Evolutionary conservation across 2,329 filamentous ascomycete species (phyloP), one percentile per base, ranked within the genome.

Genomic region (Byssochlamys sp.): DNA sequence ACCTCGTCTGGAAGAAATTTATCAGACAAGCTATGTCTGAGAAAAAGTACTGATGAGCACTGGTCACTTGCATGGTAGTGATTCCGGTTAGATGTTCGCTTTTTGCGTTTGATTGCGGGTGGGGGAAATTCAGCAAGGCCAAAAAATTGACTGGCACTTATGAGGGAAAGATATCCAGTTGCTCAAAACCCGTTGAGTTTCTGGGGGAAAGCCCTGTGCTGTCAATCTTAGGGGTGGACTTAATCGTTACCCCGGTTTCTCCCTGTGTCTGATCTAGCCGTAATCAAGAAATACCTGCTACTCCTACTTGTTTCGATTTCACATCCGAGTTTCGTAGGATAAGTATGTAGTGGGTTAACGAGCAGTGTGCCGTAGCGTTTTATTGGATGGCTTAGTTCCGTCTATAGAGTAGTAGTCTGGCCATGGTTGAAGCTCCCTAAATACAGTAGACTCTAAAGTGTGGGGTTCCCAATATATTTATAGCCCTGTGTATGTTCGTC

Each of bases 141-240:
- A 72, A 72, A 80, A 77, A 78, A 81, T 80, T 84, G 84, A 81
- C 81, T 77, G 80, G 87, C 85, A 87, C 91, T 96, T 82, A 96
- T 88, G 91, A 96, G 91, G 92, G 92, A 97, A 97, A 97, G 92
- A 97, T 91, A 96, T 87, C 90, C 72, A 72, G 71, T 68, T 69
- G 73, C 73, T 75, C 67, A 66, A 69, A 67, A 64, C 73, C 65
- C 70, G 66, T 69, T 64, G 64, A 65, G 60, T 63, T 67, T 70
- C 73, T 78, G 87, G 90, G 91, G 91, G 92, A 97, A 96, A 91
- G 92, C 92, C 92, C 91, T 96, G 91, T 94, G 85, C 81, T 85
- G 80, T 83, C 81, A 73, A 73, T 69, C 66, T 84, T 83, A 82
- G 86, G 88, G 86, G 80, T 87, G 84, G 84, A 90, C 90, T 92